phyloP scores from a whole-genome alignment of 2,329 filamentous ascomycete genomes.

The Calonectria fujianensis region DNA sequence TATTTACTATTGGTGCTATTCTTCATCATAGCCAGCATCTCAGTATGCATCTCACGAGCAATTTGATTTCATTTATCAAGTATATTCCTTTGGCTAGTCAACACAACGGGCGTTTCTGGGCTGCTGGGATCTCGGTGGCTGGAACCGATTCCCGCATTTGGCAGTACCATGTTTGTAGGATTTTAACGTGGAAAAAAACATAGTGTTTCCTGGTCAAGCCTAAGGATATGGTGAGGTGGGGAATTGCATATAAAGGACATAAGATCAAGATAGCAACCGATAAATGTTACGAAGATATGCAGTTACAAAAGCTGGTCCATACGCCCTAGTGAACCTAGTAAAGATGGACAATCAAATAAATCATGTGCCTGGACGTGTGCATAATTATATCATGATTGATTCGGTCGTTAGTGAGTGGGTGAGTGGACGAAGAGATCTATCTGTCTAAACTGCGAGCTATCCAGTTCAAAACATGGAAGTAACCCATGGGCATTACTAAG shows the following conservation, averaged over 20 bases:
- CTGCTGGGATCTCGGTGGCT: constrained; percentile 21
- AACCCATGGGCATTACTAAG: neutral
- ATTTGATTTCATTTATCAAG: constrained; percentile 34
- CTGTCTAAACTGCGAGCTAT: neutral
- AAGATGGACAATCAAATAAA: no score
- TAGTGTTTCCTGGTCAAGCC: constrained; percentile 24
- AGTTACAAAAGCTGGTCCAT: constrained; percentile 22
- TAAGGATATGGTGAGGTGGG: constrained; percentile 25
- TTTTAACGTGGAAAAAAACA: neutral
- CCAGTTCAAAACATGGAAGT: neutral
- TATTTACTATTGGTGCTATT: constrained; percentile 2
- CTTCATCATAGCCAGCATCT: constrained; percentile 2
- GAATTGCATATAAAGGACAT: neutral
- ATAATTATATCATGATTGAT: neutral
- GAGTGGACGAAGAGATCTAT: neutral
- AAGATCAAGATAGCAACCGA: constrained; percentile 23
- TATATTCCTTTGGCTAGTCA: constrained; percentile 42
- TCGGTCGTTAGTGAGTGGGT: neutral
- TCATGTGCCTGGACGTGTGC: neutral
- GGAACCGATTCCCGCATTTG: neutral
- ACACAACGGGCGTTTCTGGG: constrained; percentile 46
- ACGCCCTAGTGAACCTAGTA: neutral
- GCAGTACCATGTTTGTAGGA: constrained; percentile 3
- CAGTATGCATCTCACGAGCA: constrained; percentile 14
- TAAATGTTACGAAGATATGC: constrained; percentile 40